phyloP scores from a whole-genome alignment of 495 filamentous ascomycete genomes.

The Chlorociboria aeruginascens region DNA sequence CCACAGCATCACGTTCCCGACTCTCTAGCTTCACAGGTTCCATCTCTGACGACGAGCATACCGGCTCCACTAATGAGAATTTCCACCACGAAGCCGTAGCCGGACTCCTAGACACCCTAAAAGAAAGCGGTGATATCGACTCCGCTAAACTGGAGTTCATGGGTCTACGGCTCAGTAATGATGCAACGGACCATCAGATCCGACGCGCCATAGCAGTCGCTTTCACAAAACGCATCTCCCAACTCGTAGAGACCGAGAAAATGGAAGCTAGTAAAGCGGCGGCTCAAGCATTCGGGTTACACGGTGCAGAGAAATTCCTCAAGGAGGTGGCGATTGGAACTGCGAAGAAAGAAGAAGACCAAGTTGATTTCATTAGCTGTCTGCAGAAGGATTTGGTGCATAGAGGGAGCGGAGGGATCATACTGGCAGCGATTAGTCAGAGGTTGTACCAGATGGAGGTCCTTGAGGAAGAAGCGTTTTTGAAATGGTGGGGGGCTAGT shows the following conservation, averaged over 20 bases:
- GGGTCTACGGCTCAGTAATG: conserved; percentile 73
- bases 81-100: conserved; percentile 83
- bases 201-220: conserved; percentile 75
- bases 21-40: conserved; percentile 34
- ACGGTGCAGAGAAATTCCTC: conserved; percentile 38
- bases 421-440: conserved; percentile 66
- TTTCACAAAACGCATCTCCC: conserved; percentile 68
- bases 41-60: conserved; percentile 30
- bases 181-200: conserved; percentile 80
- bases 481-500: conserved; percentile 75
- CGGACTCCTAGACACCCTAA: conserved; percentile 73
- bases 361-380: conserved; percentile 73
- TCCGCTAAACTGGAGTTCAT: conserved; percentile 84
- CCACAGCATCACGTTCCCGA: conserved; percentile 25
- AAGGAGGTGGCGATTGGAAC: conserved; percentile 40
- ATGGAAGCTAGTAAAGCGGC: conserved; percentile 54
- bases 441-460: conserved; percentile 76
- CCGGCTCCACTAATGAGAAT: conserved; percentile 42
- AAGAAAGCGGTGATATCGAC: conserved; percentile 62
- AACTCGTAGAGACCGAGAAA: conserved; percentile 50
- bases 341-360: conserved; percentile 49
- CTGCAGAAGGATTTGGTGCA: conserved; percentile 67
- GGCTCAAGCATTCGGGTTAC: conserved; percentile 36
- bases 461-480: conserved; percentile 76
- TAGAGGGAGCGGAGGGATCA: conserved; percentile 39